phyloP scores from a whole-genome alignment of 2,329 filamentous ascomycete species.

The Cercospora citrullina region DNA sequence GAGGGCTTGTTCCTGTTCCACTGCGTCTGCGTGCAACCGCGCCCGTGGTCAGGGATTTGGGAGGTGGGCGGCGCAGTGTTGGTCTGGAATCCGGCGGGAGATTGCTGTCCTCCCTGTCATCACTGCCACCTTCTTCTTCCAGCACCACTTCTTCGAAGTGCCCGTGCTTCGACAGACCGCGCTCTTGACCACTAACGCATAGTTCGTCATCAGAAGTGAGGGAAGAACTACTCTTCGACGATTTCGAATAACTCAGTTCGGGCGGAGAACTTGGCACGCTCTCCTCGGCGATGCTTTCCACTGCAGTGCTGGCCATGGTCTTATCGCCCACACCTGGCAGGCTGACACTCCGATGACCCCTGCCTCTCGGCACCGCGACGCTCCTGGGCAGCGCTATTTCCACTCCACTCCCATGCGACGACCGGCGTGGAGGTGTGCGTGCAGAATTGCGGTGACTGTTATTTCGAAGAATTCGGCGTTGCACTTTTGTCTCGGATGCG shows the following conservation, averaged over 20 bases:
- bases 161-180: conserved; percentile 64
- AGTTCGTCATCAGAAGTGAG: conserved; percentile 69
- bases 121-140: conserved; percentile 53
- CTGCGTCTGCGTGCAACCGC: conserved; percentile 19
- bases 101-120: conserved; percentile 52
- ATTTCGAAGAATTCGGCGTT: neutral
- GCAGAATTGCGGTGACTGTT: neutral
- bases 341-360: conserved; percentile 22
- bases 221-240: conserved; percentile 73
- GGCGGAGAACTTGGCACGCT: conserved; percentile 31
- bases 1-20: conserved; percentile 24
- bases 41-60: conserved; percentile 21
- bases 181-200: conserved; percentile 25
- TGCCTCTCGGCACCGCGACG: conserved; percentile 18
- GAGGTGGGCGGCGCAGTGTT: conserved; percentile 32
- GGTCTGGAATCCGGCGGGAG: conserved; percentile 38
- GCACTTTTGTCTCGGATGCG: neutral
- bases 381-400: conserved; percentile 23
- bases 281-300: conserved; percentile 26
- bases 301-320: conserved; percentile 23
- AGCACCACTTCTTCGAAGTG: conserved; percentile 95
- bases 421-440: neutral
- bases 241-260: conserved; percentile 69
- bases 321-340: conserved; percentile 15
- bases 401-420: conserved; percentile 13